These are phyloP conservation scores for Sungouiozyma ichnusensis DNA, from an alignment of 805 yeast genomes.

Conservation along the genomic window DNA sequence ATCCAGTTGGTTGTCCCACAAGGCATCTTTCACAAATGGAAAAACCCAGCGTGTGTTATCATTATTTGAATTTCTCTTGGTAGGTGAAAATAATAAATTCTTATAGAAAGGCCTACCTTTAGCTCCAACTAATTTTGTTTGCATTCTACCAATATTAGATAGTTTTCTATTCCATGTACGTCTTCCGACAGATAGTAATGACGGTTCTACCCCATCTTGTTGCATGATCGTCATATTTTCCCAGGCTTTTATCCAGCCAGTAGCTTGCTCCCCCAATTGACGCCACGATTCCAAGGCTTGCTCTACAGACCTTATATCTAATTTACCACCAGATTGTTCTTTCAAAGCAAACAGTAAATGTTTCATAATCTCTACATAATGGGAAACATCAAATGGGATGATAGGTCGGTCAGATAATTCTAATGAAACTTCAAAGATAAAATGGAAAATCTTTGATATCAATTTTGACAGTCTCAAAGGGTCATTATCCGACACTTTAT, in stretches of 20 bases:
- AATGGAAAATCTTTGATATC: slow-evolving; percentile 46
- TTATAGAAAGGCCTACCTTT: slow-evolving; percentile 52
- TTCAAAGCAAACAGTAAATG: slow-evolving; percentile 37
- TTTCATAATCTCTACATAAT: slow-evolving; percentile 36
- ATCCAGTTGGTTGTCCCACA: slow-evolving; percentile 39
- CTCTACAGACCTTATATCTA: slow-evolving; percentile 24
- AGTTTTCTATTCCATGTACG: slow-evolving; percentile 75
- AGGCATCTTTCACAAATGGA: slow-evolving; percentile 66
- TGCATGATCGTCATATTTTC: slow-evolving; percentile 36
- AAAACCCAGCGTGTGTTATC: slow-evolving; percentile 39
- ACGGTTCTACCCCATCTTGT: slow-evolving; percentile 59
- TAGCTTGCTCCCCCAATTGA: slow-evolving; percentile 37
- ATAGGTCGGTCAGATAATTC: slow-evolving; percentile 65
- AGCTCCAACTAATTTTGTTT: slow-evolving; percentile 37
- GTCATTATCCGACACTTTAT: slow-evolving; percentile 43
- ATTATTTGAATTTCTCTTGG: slow-evolving; percentile 38
- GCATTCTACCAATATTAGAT: slow-evolving; percentile 41
- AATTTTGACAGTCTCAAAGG: slow-evolving; percentile 55
- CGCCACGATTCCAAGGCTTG: slow-evolving; percentile 32
- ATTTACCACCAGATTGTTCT: slow-evolving; percentile 11
- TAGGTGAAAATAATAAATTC: slow-evolving; percentile 63
- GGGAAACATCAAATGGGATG: slow-evolving; percentile 53
- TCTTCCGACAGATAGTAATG: slow-evolving; percentile 57
- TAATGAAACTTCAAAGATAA: slow-evolving; percentile 44
- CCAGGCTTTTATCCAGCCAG: slow-evolving; percentile 58